Conservation (phyloP, 768 basidiomycete species). For the Mycena filopes region DNA sequence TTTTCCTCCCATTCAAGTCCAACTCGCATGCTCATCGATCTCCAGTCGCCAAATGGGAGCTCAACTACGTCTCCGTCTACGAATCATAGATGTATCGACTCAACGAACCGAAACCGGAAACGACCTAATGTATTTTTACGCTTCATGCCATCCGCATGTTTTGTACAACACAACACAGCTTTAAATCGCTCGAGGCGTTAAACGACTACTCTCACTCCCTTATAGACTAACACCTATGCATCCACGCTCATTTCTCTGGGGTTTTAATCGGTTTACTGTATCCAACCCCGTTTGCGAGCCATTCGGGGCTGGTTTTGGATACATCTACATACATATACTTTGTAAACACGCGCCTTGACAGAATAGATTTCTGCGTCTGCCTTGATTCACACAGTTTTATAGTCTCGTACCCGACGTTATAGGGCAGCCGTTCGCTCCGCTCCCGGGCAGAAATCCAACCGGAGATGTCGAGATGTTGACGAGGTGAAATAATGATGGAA, state of each 20-base stretch:
- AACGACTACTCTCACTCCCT: neutral
- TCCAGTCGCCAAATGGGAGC: slow-evolving; percentile 64
- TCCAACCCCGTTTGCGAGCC: slow-evolving; percentile 21
- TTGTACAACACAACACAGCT: slow-evolving; percentile 7
- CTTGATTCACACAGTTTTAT: neutral
- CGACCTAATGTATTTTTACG: slow-evolving; percentile 27
- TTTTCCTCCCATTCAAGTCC: neutral
- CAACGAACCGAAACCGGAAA: slow-evolving; percentile 29
- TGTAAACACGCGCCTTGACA: neutral
- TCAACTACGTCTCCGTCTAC: slow-evolving; percentile 68
- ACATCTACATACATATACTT: neutral
- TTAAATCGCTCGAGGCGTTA: slow-evolving; percentile 19
- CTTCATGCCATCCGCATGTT: neutral
- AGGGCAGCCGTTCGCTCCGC: too few relatives aligned
- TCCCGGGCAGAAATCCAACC: too few relatives aligned
- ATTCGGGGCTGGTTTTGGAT: slow-evolving; percentile 21
- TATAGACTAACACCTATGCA: slow-evolving; percentile 9
- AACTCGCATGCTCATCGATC: slow-evolving; percentile 37
- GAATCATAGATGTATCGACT: slow-evolving; percentile 18
- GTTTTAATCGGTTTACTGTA: slow-evolving; percentile 8
- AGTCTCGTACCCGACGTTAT: neutral
- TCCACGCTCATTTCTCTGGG: slow-evolving; percentile 5
- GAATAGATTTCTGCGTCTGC: slow-evolving; percentile 21
- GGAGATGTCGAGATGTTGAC: too few relatives aligned
- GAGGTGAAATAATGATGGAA: too few relatives aligned